Evolutionary conservation across 1,284 basidiomycete genomes (phyloP), one percentile per base, ranked within the genome.

Genomic region (Sporisorium sorghi): DNA sequence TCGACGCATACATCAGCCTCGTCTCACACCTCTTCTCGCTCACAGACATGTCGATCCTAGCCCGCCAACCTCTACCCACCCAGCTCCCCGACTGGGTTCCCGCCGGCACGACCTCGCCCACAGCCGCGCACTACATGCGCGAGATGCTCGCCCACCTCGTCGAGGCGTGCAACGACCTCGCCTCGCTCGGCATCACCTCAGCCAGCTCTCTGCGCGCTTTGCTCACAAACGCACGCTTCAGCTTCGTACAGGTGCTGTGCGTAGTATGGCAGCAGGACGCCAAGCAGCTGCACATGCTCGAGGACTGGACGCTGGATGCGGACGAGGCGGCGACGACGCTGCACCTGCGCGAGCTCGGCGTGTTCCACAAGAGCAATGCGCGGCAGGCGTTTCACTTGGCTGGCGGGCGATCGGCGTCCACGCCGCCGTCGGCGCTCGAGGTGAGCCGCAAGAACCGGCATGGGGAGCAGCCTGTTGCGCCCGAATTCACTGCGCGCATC

Each of bases 11-110:
- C 86, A 91, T 93, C 66, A 89, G 91, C 4, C 88, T 92, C 10
- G 86, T 99, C 30, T 94, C 93, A 2, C 90, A 93, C 74, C 94
- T 95, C 85, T 98, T 99, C 86, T 88, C 88, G 46, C 87, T 98
- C 58, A 96, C 94, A 7, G 83, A 85, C 19, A 79, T 85, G 42
- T 73, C 80, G 90, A 94, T 88, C 89, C 83, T 88, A 87, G 9
- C 88, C 90, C 52, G 88, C 61, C 54, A 83, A 48, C 88, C 86
- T 80, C 86, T 40, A 86, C 66, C 19, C 85, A 48, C 44, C 1
- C 88, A 80, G 8, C 70, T 87, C 3, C 88, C 92, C 2, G 86
- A 89, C 0, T 89, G 91, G 66, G 88, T 97, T 15, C 95, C 96
- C 1, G 85, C 85, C 11, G 88, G 90, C 60, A 90, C 92, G 0